A percentile compares a stretch with the other conserved stretches of the same genome.
Conservation (phyloP, 208 protist genomes). For the Porcisia hertigi region DNA sequence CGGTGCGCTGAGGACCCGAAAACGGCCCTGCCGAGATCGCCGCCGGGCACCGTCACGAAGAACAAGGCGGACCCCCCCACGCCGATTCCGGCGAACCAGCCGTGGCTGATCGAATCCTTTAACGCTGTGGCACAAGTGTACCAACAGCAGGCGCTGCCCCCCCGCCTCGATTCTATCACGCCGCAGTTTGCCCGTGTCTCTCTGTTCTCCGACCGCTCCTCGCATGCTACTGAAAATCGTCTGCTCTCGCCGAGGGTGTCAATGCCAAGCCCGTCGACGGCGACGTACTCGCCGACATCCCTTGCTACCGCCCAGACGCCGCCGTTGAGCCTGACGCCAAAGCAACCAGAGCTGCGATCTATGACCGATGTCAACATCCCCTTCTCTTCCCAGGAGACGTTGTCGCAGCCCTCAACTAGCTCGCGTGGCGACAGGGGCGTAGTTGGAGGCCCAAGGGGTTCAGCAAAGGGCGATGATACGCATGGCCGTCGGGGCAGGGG, state of each 20-base stretch:
- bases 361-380: neutral
- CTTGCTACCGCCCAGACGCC: neutral
- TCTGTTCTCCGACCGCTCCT: neutral
- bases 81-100: neutral
- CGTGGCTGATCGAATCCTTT: slow-evolving; percentile 15
- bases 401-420: neutral
- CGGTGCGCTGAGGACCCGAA: neutral
- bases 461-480: neutral
- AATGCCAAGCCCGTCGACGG: neutral
- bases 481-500: neutral
- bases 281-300: too few species aligned
- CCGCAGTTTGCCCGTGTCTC: neutral
- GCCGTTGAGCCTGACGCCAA: too few species aligned
- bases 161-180: neutral
- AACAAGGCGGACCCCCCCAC: neutral
- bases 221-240: neutral
- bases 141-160: neutral
- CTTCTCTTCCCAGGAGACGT: neutral
- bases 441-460: neutral
- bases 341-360: neutral
- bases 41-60: neutral
- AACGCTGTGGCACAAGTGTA: slow-evolving; percentile 15
- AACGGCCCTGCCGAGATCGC: too few species aligned
- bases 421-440: neutral
- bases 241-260: neutral